A percentile compares a stretch with the other conserved stretches of the same genome.
Evolutionary conservation across 2,329 filamentous ascomycete genomes (phyloP).

Genomic region (Rhynchosporium secalis): DNA sequence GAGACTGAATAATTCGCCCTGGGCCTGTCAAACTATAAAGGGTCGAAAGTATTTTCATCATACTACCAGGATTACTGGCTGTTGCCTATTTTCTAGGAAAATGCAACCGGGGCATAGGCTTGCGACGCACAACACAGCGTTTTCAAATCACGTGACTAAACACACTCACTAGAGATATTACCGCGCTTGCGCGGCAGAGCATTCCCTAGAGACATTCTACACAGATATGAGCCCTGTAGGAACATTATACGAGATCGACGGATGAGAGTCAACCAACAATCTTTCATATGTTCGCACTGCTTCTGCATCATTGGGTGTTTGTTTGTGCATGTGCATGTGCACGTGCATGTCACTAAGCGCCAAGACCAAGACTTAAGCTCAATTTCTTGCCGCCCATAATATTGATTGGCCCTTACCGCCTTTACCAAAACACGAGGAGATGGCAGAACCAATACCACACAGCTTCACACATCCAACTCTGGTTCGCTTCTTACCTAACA

Average conservation of each 20-base stretch:
- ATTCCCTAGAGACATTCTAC: no score
- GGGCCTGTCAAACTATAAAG: no score
- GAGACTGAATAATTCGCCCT: no score
- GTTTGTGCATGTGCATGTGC: no score
- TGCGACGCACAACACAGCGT: background rate
- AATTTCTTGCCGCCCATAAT: slow-evolving; percentile 9
- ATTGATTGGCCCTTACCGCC: slow-evolving; percentile 5
- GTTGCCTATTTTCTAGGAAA: no score
- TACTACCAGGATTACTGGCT: no score
- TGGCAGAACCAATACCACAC: background rate
- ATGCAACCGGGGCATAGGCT: no score
- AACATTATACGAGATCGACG: no score
- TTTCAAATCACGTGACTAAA: background rate
- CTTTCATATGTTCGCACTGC: background rate
- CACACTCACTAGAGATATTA: background rate
- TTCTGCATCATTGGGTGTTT: background rate
- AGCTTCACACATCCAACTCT: background rate
- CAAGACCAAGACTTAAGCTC: slow-evolving; percentile 3
- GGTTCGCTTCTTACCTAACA: background rate
- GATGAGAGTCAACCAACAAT: no score
- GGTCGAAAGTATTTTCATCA: no score
- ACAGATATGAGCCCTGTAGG: no score
- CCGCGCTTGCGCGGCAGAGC: no score
- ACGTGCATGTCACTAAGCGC: background rate
- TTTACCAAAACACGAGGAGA: background rate